Evolutionary conservation across 2,329 filamentous ascomycete species (phyloP), one percentile per base, ranked within the genome.

Genomic region (Xylariales sp.): DNA sequence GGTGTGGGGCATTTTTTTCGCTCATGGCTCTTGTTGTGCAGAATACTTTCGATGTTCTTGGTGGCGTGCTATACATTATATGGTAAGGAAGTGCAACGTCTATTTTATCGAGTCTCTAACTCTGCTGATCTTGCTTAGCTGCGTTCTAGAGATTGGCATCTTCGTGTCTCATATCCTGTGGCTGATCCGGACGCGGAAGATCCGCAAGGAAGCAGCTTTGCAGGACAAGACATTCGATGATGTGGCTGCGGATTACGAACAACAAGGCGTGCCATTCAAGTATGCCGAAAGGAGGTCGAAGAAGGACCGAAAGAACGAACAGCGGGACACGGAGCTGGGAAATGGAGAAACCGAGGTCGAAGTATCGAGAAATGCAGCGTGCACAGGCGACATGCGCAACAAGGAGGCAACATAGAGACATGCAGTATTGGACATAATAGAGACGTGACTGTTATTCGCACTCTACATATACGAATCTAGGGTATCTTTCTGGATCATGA

Each of bases 11-110:
- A 1, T 69, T 83, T 43, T 82, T 84, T 56, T 82, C 78, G 0
- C 66, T 83, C 16, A 71, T 83, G 66, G 76, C 79, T 1, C 58
- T 82, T 8, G 78, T 74, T 32, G 76, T 73, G 1, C 78, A 84
- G 51, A 68, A 74, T 18, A 73, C 68, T 2, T 82, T 84, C 50
- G 80, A 84, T 52, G 60, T 78, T 4, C 60, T 83, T 0, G 80
- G 78, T 3, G 77, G 78, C 1, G 65, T 76, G 2, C 56, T 80
- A 44, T 84, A 83, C 52, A 75, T 80, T 38, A 58, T 78, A 6
- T 78, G 76, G 76, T 79, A 63, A 61, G 72, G 58, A 21, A 19
- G 16, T 9, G n/a, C 4, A 12, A 5, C 15, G 11, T 16, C 20
- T 3, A 15, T 16, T 5, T 3, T 5, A 8, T 16, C 43, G n/a